Evolutionary conservation across 1,139 yeast species (phyloP), one percentile per base, ranked within the genome.

Genomic region (Candida glucosophila): DNA sequence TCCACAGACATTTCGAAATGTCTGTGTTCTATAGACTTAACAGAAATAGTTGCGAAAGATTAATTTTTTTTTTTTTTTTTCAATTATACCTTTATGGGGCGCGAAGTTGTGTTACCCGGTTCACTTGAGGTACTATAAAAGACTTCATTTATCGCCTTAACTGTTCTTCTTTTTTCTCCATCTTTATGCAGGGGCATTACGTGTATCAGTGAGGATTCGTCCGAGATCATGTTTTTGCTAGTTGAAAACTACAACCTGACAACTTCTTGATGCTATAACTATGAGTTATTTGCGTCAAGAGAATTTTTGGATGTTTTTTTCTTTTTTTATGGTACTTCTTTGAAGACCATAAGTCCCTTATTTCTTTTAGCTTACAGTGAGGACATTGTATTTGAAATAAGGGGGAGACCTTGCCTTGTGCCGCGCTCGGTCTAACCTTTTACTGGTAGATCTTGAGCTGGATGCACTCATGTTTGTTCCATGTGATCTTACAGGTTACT

Each of bases 141-240:
- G 25, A 24, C 25, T 19, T 26, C 25, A 4, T 27, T 14, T 25
- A 21, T 19, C 17, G 22, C 28, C 29, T 11, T 13, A 7, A 10
- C n/a, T n/a, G n/a, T n/a, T n/a, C n/a, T n/a, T 34, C 51, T 50
- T 54, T 49, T 49, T 49, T 57, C 78, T 54, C 49, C 57, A 86
- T 86, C 95, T 80, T 88, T 90, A 85, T 88, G 97, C 98, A 81
- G 82, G 97, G 97, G 96, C 95, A 86, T 86, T 88, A 88, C 97
- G 95, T 94, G 93, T 85, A 83, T 88, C 97, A 86, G 95, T 88
- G 98, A 88, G 96, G 97, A 90, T 86, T 86, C 95, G 95, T 90
- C 97, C 97, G 98, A 88, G 98, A 85, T 85, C 94, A 94, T 88
- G 97, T 88, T 82, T 86, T 88, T 88, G 98, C 98, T 88, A 94